phyloP scores from a whole-genome alignment of 1,284 basidiomycete species.

The Laetiporus sulphureus region DNA sequence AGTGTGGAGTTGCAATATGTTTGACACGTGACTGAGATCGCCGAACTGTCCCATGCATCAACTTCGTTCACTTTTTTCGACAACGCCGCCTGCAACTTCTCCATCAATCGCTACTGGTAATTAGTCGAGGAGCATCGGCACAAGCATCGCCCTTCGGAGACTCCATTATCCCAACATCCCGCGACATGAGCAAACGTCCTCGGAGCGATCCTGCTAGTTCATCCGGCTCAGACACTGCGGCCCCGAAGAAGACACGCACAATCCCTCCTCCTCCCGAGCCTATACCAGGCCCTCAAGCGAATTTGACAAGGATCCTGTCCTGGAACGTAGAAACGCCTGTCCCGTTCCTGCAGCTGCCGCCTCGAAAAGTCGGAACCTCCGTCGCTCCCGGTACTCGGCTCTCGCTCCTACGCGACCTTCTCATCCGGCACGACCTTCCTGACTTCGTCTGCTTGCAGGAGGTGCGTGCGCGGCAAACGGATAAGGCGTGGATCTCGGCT shows the following conservation, averaged over 20 bases:
- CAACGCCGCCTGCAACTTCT: too few species aligned
- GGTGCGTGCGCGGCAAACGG: slow-evolving; percentile 20
- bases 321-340: slow-evolving; percentile 23
- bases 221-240: neutral
- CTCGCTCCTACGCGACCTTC: slow-evolving; percentile 16
- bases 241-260: neutral
- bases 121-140: too few species aligned
- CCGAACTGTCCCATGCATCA: neutral
- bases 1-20: too few species aligned
- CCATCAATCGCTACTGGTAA: too few species aligned
- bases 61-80: neutral
- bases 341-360: slow-evolving; percentile 18
- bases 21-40: neutral
- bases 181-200: slow-evolving; percentile 10
- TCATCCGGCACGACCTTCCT: slow-evolving; percentile 17
- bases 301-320: slow-evolving; percentile 14
- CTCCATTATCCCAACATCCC: too few species aligned
- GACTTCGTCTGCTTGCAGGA: slow-evolving; percentile 23
- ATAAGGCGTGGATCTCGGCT: slow-evolving; percentile 20
- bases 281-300: neutral
- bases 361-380: slow-evolving; percentile 15
- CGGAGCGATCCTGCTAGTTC: too few species aligned
- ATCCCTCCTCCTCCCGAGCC: neutral
- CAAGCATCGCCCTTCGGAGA: too few species aligned
- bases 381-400: slow-evolving; percentile 11